Conservation (phyloP, 495 filamentous ascomycete species). For the Penicillium salamii region DNA sequence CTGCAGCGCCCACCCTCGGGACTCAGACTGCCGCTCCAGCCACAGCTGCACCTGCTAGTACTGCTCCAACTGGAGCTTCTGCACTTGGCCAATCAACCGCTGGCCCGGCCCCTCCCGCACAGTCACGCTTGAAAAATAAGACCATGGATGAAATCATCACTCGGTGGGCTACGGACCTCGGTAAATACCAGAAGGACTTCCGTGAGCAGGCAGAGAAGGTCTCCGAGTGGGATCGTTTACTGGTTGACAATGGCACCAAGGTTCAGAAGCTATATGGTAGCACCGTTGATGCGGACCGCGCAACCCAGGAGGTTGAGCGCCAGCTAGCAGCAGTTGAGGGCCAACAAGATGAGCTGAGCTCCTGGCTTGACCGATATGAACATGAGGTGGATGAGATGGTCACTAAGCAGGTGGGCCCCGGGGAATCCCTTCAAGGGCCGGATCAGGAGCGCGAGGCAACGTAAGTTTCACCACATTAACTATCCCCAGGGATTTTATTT, state of each 20-base stretch:
- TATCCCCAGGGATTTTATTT: too few species aligned
- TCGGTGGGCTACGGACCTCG: conserved; percentile 92
- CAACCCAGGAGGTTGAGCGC: conserved; percentile 85
- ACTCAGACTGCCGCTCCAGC: conserved; percentile 16
- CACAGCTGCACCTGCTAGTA: conserved; percentile 20
- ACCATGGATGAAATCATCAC: conserved; percentile 99
- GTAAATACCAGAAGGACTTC: conserved; percentile 95
- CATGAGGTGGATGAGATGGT: conserved; percentile 83
- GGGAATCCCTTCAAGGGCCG: conserved; percentile 74
- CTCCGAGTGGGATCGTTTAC: conserved; percentile 82
- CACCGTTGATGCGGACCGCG: conserved; percentile 87
- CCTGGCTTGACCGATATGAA: conserved; percentile 87
- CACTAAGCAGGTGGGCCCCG: conserved; percentile 60
- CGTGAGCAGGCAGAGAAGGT: conserved; percentile 83
- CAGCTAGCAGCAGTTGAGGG: conserved; percentile 84
- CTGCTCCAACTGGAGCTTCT: conserved; percentile 30
- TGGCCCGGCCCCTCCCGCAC: conserved; percentile 70
- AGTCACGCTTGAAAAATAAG: conserved; percentile 92
- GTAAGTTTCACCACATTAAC: conserved; percentile 34
- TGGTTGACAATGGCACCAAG: conserved; percentile 90
- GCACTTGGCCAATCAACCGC: conserved; percentile 66
- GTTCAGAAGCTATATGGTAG: conserved; percentile 83
- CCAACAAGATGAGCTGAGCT: conserved; percentile 83
- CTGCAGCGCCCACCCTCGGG: conserved; percentile 14
- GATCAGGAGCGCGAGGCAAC: conserved; percentile 94